A percentile compares a stretch with the other conserved stretches of the same genome.
Evolutionary conservation across 148 eudicot species (phyloP).

Genomic region (Linanthus parryae): DNA sequence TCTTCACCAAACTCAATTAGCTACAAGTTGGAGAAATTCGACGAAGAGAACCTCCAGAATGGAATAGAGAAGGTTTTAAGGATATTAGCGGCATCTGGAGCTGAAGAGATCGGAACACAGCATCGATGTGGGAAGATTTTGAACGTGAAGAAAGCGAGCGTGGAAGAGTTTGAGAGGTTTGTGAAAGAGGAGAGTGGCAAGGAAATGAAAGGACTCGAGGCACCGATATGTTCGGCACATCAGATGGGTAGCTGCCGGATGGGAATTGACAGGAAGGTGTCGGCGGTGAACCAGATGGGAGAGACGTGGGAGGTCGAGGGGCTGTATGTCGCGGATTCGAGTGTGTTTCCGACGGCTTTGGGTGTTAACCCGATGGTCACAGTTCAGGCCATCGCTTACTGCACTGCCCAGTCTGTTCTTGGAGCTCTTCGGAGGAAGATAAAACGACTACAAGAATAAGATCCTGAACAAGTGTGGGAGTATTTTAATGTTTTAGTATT

Average conservation of each 20-base stretch:
- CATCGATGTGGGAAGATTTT: constrained; percentile 31
- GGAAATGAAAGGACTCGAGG: constrained; percentile 15
- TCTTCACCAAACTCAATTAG: constrained; percentile 21
- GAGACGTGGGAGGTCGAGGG: constrained; percentile 82
- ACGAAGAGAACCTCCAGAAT: constrained; percentile 29
- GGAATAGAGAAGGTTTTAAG: constrained; percentile 51
- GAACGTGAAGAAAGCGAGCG: constrained; percentile 34
- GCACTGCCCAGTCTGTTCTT: constrained; percentile 54
- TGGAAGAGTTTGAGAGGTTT: constrained; percentile 50
- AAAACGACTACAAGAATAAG: too few relatives aligned
- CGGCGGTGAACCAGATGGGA: constrained; percentile 55
- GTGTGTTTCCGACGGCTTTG: constrained; percentile 77
- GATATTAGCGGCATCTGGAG: constrained; percentile 73
- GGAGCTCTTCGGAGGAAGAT: constrained; percentile 41
- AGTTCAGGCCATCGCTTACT: constrained; percentile 62
- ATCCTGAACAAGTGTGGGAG: too few relatives aligned
- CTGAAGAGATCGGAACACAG: constrained; percentile 75
- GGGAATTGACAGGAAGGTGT: constrained; percentile 41
- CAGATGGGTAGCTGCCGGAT: constrained; percentile 85
- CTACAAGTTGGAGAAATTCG: constrained; percentile 30
- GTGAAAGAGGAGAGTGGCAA: constrained; percentile 50
- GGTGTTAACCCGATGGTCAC: constrained; percentile 94
- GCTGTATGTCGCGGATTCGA: constrained; percentile 60
- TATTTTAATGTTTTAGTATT: too few relatives aligned
- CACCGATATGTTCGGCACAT: constrained; percentile 62